Evolutionary conservation across 345 rosid species (phyloP), one percentile per base, ranked within the genome.

Genomic region (Noccaea bulbosa): DNA sequence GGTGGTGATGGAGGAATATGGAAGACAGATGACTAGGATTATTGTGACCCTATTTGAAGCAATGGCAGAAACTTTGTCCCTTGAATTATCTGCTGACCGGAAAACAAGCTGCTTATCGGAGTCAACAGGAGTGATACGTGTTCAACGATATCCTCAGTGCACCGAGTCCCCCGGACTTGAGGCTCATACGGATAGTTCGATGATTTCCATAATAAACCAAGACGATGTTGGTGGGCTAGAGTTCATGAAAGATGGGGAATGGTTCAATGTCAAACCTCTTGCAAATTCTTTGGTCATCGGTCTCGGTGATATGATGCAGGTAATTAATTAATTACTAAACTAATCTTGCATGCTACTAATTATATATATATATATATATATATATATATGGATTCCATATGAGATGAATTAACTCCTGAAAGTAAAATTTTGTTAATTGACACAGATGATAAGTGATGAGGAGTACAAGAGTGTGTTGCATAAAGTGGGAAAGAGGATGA

Each of bases 291-390:
- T 91, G 0, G 3, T 85, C 2, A 61, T 91, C 69, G 83, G 82
- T 65, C 70, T 91, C 6, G 95, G 95, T 6, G 95, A 91, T 69
- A 88, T 85, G 92, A 83, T 84, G 83, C 92, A 90, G 88, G 93
- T 86, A 52, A 8, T 4, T 48, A 52, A 8, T 4, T 48, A 48
- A 6, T 33, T 34, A 14, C 16, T 17, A 47, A 48, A 39, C 8
- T 49, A 65, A 50, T 8, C 12, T 35, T 63, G 0, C 56, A 43
- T 17, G 20, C 20, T 17, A 17, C n/a, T n/a, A n/a, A n/a, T n/a
- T 17, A 17, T 17, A 17, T 17, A 17, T 17, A 17, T 17, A 17
- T 17, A 17, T 17, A 17, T 17, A 17, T 17, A 17, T 17, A 17
- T 17, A 17, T 17, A 17, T 17, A 17, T 17, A 17, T 17, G 20